Percentiles rank a stretch among this genome's conserved stretches.
Evolutionary conservation across 2,329 filamentous ascomycete genomes (phyloP).

Genomic region (Ascosphaera aggregata): DNA sequence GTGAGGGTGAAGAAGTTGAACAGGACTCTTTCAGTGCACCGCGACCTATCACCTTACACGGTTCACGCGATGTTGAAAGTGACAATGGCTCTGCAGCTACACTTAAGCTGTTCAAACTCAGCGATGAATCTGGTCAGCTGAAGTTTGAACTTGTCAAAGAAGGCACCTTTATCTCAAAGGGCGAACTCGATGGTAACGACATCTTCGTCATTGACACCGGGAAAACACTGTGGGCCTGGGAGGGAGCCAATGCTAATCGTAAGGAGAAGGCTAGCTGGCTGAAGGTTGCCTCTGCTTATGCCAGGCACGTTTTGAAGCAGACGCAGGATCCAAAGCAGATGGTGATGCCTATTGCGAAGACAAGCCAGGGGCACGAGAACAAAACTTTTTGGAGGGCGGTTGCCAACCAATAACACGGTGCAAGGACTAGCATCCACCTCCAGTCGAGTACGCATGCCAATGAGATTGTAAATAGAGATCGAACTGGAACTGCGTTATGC

Average conservation of each 20-base stretch:
- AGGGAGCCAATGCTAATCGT: slow-evolving; percentile 33
- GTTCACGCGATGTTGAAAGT: slow-evolving; percentile 10
- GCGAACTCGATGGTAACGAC: slow-evolving; percentile 34
- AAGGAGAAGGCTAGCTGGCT: slow-evolving; percentile 25
- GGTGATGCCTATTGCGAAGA: neutral
- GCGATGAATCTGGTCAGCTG: slow-evolving; percentile 34
- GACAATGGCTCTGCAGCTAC: slow-evolving; percentile 7
- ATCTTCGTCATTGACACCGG: slow-evolving; percentile 40
- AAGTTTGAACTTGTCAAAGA: slow-evolving; percentile 36
- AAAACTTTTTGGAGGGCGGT: neutral
- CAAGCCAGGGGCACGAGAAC: neutral
- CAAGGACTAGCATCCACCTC: no score
- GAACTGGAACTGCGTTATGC: no score
- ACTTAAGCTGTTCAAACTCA: slow-evolving; percentile 36
- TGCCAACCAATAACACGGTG: neutral
- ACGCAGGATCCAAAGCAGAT: neutral
- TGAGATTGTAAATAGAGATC: neutral
- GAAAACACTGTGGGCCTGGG: slow-evolving; percentile 40
- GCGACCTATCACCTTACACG: slow-evolving; percentile 12
- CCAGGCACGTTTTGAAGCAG: neutral
- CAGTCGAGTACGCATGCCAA: no score
- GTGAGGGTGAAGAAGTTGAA: slow-evolving; percentile 16
- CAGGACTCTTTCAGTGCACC: slow-evolving; percentile 19
- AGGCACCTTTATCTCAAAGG: slow-evolving; percentile 19
- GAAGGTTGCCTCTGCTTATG: neutral